These are phyloP conservation scores for Podospora sp. DNA, from an alignment of 495 filamentous ascomycete species.

Conservation along the genomic window DNA sequence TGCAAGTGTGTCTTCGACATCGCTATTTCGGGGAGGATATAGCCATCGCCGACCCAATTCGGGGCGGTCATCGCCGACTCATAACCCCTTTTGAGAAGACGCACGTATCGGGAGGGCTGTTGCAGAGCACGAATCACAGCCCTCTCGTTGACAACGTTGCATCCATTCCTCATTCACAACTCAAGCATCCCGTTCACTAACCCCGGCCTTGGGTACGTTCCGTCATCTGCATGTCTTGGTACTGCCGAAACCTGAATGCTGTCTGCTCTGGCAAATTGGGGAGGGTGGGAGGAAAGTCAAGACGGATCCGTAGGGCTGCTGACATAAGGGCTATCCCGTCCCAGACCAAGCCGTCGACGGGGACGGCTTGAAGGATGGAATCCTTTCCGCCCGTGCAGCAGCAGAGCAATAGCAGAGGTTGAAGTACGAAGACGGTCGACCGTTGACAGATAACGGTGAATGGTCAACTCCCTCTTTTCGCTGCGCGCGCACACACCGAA, in stretches of 20 bases:
- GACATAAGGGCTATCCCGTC: background rate
- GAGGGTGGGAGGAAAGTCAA: background rate
- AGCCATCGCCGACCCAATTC: background rate
- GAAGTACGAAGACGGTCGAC: background rate
- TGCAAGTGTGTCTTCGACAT: background rate
- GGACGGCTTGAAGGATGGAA: slow-evolving; percentile 12
- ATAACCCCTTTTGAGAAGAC: background rate
- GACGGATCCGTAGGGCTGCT: background rate
- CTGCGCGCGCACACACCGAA: background rate
- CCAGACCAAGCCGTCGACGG: background rate
- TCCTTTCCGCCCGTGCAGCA: slow-evolving; percentile 13
- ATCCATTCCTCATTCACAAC: too few species aligned
- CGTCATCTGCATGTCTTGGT: background rate
- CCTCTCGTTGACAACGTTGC: background rate
- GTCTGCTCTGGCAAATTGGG: background rate
- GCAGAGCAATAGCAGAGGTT: background rate
- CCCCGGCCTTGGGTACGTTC: background rate
- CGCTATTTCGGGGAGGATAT: background rate
- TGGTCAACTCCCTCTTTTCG: background rate
- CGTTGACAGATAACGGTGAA: background rate
- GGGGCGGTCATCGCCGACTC: background rate
- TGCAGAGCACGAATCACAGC: background rate
- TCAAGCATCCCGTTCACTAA: too few species aligned
- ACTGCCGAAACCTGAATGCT: background rate
- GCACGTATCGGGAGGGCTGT: background rate